Evolutionary conservation across 441 rosid genomes (phyloP).

Genomic region (Eruca vesicaria): DNA sequence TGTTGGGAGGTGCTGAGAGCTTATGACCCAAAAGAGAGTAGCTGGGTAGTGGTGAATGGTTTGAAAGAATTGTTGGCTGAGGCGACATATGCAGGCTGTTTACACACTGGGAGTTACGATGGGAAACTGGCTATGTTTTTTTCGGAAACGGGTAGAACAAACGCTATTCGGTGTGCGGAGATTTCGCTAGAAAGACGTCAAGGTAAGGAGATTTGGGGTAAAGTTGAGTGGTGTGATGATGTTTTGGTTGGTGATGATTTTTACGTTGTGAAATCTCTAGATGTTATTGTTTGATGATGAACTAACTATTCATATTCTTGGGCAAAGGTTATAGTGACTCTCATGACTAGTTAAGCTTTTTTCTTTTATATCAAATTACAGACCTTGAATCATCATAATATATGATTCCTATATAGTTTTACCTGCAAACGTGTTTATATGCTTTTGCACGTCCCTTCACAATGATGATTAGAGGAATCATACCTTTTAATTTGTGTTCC

Average conservation of each 20-base stretch:
- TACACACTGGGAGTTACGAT: neutral
- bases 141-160: neutral
- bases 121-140: neutral
- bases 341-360: neutral
- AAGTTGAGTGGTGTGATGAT: too few relatives aligned
- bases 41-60: neutral
- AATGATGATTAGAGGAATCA: too few relatives aligned
- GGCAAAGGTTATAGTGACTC: neutral
- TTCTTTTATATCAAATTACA: neutral
- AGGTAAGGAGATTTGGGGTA: neutral
- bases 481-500: too few relatives aligned
- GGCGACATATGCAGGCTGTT: neutral
- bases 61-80: neutral
- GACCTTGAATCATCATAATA: neutral
- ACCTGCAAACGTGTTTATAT: neutral
- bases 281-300: neutral
- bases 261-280: too few relatives aligned
- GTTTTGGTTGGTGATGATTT: too few relatives aligned
- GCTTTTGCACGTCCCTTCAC: neutral
- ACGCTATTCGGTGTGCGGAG: neutral
- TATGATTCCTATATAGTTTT: neutral
- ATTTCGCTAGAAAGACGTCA: neutral
- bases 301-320: neutral
- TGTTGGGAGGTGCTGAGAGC: neutral
- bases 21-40: neutral